Base-by-base conservation (phyloP, 805 yeast genomes). In the Hanseniaspora valbyensis region DNA sequence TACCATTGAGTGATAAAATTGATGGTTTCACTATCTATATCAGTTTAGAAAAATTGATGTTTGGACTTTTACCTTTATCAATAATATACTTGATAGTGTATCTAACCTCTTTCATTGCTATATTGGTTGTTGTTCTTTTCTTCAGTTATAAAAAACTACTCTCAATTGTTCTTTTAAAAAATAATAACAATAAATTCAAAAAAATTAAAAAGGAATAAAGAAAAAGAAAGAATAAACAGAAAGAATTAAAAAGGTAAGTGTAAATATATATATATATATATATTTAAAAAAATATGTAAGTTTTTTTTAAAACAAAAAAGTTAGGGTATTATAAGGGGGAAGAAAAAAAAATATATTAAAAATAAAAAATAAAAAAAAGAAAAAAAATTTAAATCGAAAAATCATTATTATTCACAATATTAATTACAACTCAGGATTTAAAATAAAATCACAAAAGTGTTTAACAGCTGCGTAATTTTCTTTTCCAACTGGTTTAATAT, bases 401-500 rank as follows among this genome's bases (percentile, higher is more conserved):
- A n/a, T n/a, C 12, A 28, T 12, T 28, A 28, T 28, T 18, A 26
- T 10, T 19, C 36, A n/a, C 16, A 12, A 18, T 24, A 28, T 13
- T 28, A 18, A 22, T 56, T 53, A 69, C 19, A 62, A 53, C 28
- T 68, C 71, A 5, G 75, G 75, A 49, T 69, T 59, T 36, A 74
- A 54, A 28, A 75, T 66, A 57, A 78, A 78, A 18, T 72, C 69
- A 52, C 80, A 77, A 63, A 85, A 84, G 57, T 80, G 81, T 56
- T 74, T 75, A 22, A 84, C 67, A 2, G 88, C 81, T 1, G 81
- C 74, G 60, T 78, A 78, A 24, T 81, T 73, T 63, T 87, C 95
- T 50, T 69, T 67, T 1, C 94, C 95, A 8, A 83, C 94, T 1
- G 95, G 90, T 22, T 61, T 68, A 51, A 87, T 86, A 59, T 69